These are phyloP conservation scores for Martiniozyma asiatica DNA, from an alignment of 1,139 yeast genomes.

Conservation along the genomic window DNA sequence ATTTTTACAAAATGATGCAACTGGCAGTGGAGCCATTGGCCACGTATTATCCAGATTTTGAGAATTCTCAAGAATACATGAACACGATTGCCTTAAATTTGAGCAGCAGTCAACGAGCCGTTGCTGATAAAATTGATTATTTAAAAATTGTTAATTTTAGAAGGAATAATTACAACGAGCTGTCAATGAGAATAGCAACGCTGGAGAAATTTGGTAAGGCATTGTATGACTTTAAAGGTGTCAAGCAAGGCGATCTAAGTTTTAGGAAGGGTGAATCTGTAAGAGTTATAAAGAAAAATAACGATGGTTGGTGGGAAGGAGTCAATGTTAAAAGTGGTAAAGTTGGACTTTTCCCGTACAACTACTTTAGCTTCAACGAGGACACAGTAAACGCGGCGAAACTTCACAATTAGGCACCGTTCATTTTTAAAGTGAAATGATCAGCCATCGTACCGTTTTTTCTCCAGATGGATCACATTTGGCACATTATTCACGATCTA, in stretches of 20 bases:
- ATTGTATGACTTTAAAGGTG: conserved; percentile 24
- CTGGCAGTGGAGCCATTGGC: conserved; percentile 4
- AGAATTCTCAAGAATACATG: not conserved
- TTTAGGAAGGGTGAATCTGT: conserved; percentile 29
- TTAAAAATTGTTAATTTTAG: conserved; percentile 1
- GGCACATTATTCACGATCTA: too few species aligned
- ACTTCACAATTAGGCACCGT: too few species aligned
- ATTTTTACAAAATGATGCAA: conserved; percentile 23
- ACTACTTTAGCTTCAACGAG: too few species aligned
- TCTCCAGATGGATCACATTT: too few species aligned
- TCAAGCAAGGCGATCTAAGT: conserved; percentile 27
- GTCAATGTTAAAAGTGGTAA: conserved; percentile 20
- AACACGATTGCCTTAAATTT: not conserved
- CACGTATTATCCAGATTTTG: not conserved
- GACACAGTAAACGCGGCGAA: too few species aligned
- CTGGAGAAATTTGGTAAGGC: conserved; percentile 23
- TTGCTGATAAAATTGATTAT: conserved; percentile 1
- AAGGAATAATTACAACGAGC: not conserved
- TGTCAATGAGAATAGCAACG: not conserved
- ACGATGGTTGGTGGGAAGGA: conserved; percentile 37
- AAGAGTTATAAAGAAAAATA: conserved; percentile 21
- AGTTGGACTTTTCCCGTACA: conserved; percentile 32
- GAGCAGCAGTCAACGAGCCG: not conserved
- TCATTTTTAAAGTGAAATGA: too few species aligned
- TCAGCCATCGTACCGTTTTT: too few species aligned